Evolutionary conservation across 169 alveolate genomes (phyloP).

Genomic region (Toxoplasma gondii): DNA sequence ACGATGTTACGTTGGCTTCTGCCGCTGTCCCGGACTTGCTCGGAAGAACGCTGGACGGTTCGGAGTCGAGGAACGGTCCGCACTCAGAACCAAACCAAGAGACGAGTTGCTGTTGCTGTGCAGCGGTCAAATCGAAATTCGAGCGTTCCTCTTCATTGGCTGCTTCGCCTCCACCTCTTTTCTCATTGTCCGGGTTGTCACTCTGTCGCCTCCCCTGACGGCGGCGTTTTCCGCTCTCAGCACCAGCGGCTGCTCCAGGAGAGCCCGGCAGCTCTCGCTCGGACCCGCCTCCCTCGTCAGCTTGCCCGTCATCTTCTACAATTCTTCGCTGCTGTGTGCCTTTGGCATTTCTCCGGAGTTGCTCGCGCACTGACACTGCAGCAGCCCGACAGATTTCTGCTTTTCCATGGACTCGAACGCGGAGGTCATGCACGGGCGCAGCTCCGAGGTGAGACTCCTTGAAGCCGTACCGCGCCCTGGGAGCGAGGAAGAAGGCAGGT

Average conservation of each 20-base stretch:
- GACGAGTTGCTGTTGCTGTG: neutral
- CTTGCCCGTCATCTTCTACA: neutral
- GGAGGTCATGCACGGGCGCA: neutral
- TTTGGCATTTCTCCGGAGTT: neutral
- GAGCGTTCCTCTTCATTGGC: neutral
- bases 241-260: too few species aligned
- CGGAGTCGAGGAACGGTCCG: neutral
- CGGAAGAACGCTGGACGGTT: neutral
- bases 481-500: neutral
- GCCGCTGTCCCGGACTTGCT: too few species aligned
- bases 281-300: neutral
- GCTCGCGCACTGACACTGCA: neutral
- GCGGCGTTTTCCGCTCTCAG: too few species aligned
- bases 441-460: slow-evolving; percentile 8
- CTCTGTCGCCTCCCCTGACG: too few species aligned
- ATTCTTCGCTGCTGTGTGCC: neutral
- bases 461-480: slow-evolving; percentile 14
- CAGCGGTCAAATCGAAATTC: neutral
- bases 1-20: too few species aligned
- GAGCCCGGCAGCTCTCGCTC: too few species aligned
- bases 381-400: neutral
- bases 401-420: neutral
- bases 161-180: neutral
- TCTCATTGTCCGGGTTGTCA: too few species aligned
- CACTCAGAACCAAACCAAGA: neutral